These are phyloP conservation scores for Raphidocelis subcapitata DNA, from an alignment of 139 green algal species.

Conservation along the genomic window DNA sequence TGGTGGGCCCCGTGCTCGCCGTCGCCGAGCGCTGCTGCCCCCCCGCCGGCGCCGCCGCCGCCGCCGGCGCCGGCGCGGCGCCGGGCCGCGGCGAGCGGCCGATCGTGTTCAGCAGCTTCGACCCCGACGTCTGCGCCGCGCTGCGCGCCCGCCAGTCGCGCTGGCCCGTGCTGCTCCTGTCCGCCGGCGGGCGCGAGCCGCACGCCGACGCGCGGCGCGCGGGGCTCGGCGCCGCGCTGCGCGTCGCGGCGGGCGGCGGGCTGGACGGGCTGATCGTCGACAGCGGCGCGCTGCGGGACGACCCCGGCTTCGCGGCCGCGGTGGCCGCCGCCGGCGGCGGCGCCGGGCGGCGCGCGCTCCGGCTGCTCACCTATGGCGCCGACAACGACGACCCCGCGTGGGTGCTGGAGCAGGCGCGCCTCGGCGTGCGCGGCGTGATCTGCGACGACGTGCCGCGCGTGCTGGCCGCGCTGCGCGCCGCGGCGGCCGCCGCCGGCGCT, in stretches of 20 bases:
- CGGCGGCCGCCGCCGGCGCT: no score
- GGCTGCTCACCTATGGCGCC: constrained; percentile 79
- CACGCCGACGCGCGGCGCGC: constrained; percentile 72
- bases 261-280: constrained; percentile 77
- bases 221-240: constrained; percentile 62
- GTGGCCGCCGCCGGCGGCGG: constrained; percentile 30
- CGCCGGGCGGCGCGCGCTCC: constrained; percentile 40
- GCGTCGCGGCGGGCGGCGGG: constrained; percentile 40
- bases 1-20: constrained; percentile 39
- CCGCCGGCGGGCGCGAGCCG: constrained; percentile 48
- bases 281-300: constrained; percentile 35
- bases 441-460: constrained; percentile 60
- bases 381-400: constrained; percentile 73
- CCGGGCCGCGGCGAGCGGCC: background rate
- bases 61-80: background rate
- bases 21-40: constrained; percentile 7
- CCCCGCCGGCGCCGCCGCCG: background rate
- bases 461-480: no score
- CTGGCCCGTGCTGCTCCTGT: constrained; percentile 79
- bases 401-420: constrained; percentile 55
- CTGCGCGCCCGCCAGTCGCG: constrained; percentile 39
- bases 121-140: constrained; percentile 78
- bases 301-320: constrained; percentile 30
- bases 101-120: constrained; percentile 82
- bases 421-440: constrained; percentile 80